Evolutionary conservation across 352 stramenopile genomes (phyloP).

Genomic region (Pythium periplocum): DNA sequence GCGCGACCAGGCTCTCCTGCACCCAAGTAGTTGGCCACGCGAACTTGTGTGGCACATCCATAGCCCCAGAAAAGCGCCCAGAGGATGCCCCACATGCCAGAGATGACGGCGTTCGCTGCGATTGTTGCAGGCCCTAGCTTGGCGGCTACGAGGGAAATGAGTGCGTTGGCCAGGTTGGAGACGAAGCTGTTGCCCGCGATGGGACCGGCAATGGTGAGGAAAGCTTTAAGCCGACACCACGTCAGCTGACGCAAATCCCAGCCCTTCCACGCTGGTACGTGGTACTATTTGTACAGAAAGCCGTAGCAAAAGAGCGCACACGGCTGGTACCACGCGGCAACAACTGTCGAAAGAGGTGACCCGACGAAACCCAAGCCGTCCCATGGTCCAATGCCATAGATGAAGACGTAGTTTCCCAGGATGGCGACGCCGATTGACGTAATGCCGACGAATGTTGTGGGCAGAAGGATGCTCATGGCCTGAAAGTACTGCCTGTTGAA

Average conservation of each 20-base stretch:
- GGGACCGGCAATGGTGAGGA: conserved; percentile 46
- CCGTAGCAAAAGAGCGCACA: conserved; percentile 50
- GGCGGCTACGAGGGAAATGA: conserved; percentile 63
- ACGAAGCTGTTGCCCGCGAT: conserved; percentile 72
- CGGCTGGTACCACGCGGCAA: conserved; percentile 78
- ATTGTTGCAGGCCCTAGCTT: conserved; percentile 53
- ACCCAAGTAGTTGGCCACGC: conserved; percentile 72
- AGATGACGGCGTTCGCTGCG: conserved; percentile 65
- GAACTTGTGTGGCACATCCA: conserved; percentile 70
- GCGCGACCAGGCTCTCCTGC: conserved; percentile 43
- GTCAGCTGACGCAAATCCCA: conserved; percentile 52
- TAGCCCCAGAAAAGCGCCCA: conserved; percentile 82
- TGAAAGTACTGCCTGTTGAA: conserved; percentile 58
- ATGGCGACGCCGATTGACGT: conserved; percentile 55
- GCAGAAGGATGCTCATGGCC: conserved; percentile 52
- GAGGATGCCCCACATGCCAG: conserved; percentile 56
- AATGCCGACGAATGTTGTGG: conserved; percentile 59
- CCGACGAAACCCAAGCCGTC: conserved; percentile 62
- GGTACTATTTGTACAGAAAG: conserved; percentile 53
- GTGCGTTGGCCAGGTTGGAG: conserved; percentile 61
- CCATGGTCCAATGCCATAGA: conserved; percentile 55
- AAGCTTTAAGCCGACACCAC: conserved; percentile 30
- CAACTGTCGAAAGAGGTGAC: conserved; percentile 70
- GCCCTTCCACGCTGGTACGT: conserved; percentile 48
- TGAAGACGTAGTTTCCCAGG: conserved; percentile 63